These are phyloP conservation scores for Rhododendron simsii DNA, from an alignment of 148 eudicot species.

Conservation along the genomic window DNA sequence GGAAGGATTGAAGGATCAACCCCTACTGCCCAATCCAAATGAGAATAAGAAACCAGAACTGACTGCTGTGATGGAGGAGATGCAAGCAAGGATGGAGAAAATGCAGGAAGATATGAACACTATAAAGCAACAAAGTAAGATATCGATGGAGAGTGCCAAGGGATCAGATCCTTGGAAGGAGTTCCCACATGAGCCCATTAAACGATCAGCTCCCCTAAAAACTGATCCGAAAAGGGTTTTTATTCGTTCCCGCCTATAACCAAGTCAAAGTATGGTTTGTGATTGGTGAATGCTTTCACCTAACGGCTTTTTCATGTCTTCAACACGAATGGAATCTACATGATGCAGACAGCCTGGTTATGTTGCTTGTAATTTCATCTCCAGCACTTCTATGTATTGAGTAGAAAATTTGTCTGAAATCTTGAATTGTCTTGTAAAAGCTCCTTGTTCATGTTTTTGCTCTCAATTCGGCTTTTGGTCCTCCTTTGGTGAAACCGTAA, in stretches of 20 bases:
- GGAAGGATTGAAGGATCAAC: slow-evolving; percentile 27
- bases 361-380: background rate
- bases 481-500: background rate
- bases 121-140: slow-evolving; percentile 16
- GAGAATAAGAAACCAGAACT: slow-evolving; percentile 17
- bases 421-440: background rate
- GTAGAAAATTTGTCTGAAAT: background rate
- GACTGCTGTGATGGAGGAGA: slow-evolving; percentile 22
- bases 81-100: slow-evolving; percentile 38
- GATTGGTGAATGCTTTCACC: background rate
- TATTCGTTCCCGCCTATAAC: slow-evolving; percentile 40
- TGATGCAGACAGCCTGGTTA: background rate
- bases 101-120: slow-evolving; percentile 24
- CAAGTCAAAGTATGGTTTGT: background rate
- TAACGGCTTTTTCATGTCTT: background rate
- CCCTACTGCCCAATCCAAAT: background rate
- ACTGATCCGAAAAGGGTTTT: slow-evolving; percentile 24
- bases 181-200: slow-evolving; percentile 21
- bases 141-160: slow-evolving; percentile 4
- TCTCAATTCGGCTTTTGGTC: background rate
- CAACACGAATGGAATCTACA: background rate
- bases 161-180: slow-evolving; percentile 24
- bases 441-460: background rate
- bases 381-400: background rate
- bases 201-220: slow-evolving; percentile 10